A percentile compares a stretch with the other conserved stretches of the same genome.
Conservation (phyloP, 1,139 yeast species). For the Geotrichum histeridarum region DNA sequence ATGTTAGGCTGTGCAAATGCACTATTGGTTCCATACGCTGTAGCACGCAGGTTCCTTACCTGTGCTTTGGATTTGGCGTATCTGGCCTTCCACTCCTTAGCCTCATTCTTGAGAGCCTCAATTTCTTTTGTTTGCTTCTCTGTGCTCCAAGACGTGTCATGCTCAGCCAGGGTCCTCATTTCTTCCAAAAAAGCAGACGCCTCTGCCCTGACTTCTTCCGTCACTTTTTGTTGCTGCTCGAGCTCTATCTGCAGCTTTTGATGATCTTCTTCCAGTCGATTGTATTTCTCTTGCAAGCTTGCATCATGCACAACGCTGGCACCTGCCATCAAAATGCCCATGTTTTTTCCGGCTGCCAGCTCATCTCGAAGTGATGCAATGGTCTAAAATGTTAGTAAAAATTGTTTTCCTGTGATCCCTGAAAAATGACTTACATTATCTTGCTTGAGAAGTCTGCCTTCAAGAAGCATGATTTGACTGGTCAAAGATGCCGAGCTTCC, state of each 20-base stretch:
- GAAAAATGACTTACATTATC: conserved; percentile 19
- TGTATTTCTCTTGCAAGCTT: conserved; percentile 23
- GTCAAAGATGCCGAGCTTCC: conserved; percentile 24
- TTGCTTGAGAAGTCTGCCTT: conserved; percentile 22
- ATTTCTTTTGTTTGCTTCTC: conserved; percentile 30
- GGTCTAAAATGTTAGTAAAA: conserved; percentile 4
- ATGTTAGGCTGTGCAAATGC: conserved; percentile 10
- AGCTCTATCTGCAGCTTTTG: conserved; percentile 29
- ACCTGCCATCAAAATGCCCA: neutral
- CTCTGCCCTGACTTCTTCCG: conserved; percentile 41
- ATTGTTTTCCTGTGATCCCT: neutral
- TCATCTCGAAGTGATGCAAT: conserved; percentile 16
- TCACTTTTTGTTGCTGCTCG: conserved; percentile 36
- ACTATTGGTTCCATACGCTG: conserved; percentile 25
- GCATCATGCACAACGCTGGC: neutral
- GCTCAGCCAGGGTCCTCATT: conserved; percentile 39
- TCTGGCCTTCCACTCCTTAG: conserved; percentile 38
- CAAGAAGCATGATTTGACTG: conserved; percentile 22
- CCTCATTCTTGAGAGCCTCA: conserved; percentile 35
- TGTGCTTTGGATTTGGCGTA: conserved; percentile 34
- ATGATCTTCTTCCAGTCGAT: conserved; percentile 25
- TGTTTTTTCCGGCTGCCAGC: neutral
- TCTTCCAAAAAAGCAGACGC: conserved; percentile 40
- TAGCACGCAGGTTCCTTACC: conserved; percentile 31
- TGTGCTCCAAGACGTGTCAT: conserved; percentile 28